phyloP scores from a whole-genome alignment of 352 stramenopile genomes.

The Pythium diclinum region DNA sequence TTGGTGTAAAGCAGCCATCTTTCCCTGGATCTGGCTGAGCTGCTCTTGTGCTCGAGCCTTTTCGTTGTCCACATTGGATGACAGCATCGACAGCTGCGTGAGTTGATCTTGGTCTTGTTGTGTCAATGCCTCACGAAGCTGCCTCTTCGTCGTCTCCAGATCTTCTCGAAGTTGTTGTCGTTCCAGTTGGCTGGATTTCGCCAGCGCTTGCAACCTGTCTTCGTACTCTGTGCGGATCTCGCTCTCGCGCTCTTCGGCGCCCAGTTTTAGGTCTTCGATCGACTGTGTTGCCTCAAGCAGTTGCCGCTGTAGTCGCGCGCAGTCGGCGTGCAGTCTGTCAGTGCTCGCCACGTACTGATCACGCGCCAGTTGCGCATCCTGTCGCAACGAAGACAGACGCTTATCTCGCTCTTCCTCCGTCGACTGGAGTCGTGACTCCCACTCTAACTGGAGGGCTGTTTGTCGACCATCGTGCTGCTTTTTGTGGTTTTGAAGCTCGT shows the following conservation, averaged over 20 bases:
- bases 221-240: conserved; percentile 31
- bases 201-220: not conserved
- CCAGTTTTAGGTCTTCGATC: conserved; percentile 38
- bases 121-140: conserved; percentile 47
- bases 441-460: conserved; percentile 28
- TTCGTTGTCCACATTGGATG: conserved; percentile 40
- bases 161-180: conserved; percentile 28
- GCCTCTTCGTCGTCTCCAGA: conserved; percentile 36
- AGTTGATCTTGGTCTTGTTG: conserved; percentile 70
- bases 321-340: conserved; percentile 46
- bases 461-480: conserved; percentile 31
- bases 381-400: conserved; percentile 30
- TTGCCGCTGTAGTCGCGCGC: conserved; percentile 31
- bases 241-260: conserved; percentile 33
- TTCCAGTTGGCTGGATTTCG: conserved; percentile 13
- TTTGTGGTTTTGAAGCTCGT: conserved; percentile 25
- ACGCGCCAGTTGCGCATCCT: conserved; percentile 42
- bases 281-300: conserved; percentile 33
- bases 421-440: conserved; percentile 28
- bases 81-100: conserved; percentile 51
- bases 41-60: conserved; percentile 40
- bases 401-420: conserved; percentile 34
- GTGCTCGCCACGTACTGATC: conserved; percentile 56
- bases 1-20: conserved; percentile 53
- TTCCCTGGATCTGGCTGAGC: conserved; percentile 44